Base-by-base conservation (phyloP, 352 stramenopile species). In the Pythium phragmiticola region DNA sequence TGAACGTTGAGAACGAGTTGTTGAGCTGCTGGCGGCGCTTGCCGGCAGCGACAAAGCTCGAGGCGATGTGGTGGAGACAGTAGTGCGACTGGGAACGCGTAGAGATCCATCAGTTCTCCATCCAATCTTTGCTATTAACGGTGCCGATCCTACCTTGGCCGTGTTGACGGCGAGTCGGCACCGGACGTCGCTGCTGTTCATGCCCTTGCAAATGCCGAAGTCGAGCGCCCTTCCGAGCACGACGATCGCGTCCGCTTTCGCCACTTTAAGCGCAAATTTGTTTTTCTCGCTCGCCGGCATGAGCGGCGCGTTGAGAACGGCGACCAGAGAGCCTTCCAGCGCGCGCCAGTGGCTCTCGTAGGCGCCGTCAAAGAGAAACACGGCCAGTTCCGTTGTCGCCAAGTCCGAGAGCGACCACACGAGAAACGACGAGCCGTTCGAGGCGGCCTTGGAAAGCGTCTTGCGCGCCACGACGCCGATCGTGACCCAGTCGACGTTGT, bases 191-290 rank as follows among this genome's bases (percentile, higher is more conserved):
- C 66, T 67, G 11, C 69, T 72, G 1, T 70, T 92, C 39, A 72
- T 85, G 57, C 82, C 82, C 49, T 92, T 92, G 65, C 86, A 94
- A 41, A 92, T 86, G 9, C 83, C 86, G 60, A 85, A 94, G 67
- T 94, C 86, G 30, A 87, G 58, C 0, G 83, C 75, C 2, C 61
- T 72, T 9, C 86, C 86, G 8, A 94, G 69, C 57, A 75, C 75
- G 19, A 91, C 83, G 36, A 94, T 50, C 45, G 93, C 77, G 16
- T 78, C 63, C 7, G 70, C 43, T 28, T 80, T 74, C n/a, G 75
- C 72, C 9, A 82, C 75, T 58, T 90, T 92, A 60, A 94, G 87
- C 30, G 86, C 82, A 66, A 94, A 94, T 37, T 82, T 80, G 53
- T 86, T 89, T 61, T 84, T 83, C 60, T 92, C 84, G 3, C 74